Base-by-base conservation (phyloP, 2,329 filamentous ascomycete species). In the Claviceps arundinis region DNA sequence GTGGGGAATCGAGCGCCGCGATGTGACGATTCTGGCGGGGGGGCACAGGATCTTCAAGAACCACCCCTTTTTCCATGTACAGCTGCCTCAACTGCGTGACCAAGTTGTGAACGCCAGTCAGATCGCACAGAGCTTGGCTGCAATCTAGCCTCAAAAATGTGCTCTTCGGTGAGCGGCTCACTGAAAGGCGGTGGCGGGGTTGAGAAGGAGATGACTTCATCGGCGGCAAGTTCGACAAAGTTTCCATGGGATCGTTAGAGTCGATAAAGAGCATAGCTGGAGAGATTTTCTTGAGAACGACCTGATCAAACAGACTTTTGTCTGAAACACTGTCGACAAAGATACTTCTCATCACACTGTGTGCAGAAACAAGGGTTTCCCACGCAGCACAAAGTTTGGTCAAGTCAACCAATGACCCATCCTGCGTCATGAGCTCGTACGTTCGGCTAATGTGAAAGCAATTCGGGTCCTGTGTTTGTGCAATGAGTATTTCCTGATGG, bases 261-360 rank as follows among this genome's bases (percentile, higher is more conserved):
- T 78, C 76, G 45, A 79, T 69, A 50, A 78, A 78, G 4, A 78
- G 63, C 70, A 78, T 77, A 38, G 66, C 70, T 0, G 76, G 74
- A 0, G 74, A 76, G 16, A 68, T 66, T 47, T 67, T 69, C 8
- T 68, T 68, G 2, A 79, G 60, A 5, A 79, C 63, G 11, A 78
- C 66, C 56, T 72, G 73, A 52, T 78, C 74, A 52, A 73, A 78
- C 0, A 78, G 61, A 0, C 73, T 72, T 5, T 72, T 67, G 40
- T 71, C 67, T 11, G 73, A 71, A 13, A 75, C 65, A 37, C 74
- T 75, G 46, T 76, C 74, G 44, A 71, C 72, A 53, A 79, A 79
- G 17, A 78, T 65, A 3, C 75, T 78, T 42, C 75, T 62, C 42
- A 79, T 57, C 1, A 73, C 67, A 0, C 70, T 60, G 47, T 77